Evolutionary conservation across 2,329 filamentous ascomycete species (phyloP), one percentile per base, ranked within the genome.

Genomic region (Calonectria fujianensis): DNA sequence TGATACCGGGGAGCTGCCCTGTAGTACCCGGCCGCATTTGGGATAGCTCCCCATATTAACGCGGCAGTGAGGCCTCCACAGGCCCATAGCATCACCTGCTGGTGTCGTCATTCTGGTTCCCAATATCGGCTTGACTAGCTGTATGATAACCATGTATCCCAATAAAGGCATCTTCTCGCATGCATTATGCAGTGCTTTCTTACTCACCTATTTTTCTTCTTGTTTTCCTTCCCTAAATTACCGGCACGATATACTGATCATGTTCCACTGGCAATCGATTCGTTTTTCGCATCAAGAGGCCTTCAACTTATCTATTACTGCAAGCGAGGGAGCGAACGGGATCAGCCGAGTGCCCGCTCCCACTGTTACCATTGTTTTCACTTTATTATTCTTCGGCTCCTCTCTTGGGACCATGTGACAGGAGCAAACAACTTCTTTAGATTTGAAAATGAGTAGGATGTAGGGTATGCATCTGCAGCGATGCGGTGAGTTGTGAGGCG

Each of bases 31-130:
- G 57, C 57, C 35, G 35, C 37, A 29, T 63, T 24, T 20, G n/a
- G 57, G 37, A 16, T 27, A 39, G 57, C 35, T 29, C 31, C 57
- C 57, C 57, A 41, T 35, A 24, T 41, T 41, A 31, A 61, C 24
- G n/a, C 39, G 57, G 57, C 35, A 41, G 35, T 63, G 57, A 63
- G 57, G 57, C 57, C 35, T 63, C 57, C 57, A 63, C 57, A 63
- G 57, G n/a, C 8, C 35, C 57, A 41, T 29, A 18, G 13, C 35
- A 41, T 63, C 57, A 63, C 57, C 41, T 63, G 35, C 41, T 41
- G 57, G 24, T 5, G 11, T 24, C 57, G 37, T 24, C 3, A 41
- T 41, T 63, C n/a, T 29, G 24, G 57, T 63, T 39, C 41, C 57
- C 5, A 63, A 63, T 61, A 8, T 18, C 39, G 35, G 5, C 20